Evolutionary conservation across 1,139 yeast genomes (phyloP), one percentile per base, ranked within the genome.

Genomic region (Nematodospora anomalae): DNA sequence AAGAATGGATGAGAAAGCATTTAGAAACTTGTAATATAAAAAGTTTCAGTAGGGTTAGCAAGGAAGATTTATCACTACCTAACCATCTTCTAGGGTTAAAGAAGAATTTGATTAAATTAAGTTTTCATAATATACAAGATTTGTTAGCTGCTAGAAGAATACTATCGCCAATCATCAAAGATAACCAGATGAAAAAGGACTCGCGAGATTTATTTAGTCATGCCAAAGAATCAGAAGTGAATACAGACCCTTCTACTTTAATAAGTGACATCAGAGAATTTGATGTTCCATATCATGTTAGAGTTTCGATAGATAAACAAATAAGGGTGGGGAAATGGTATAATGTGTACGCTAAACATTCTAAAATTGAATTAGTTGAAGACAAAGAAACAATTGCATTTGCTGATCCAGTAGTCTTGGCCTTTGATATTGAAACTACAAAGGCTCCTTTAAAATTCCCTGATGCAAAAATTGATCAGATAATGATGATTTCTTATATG

Each of bases 401-500:
- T 63, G 96, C 98, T 4, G 98, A 94, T 57, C 98, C 98, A 0
- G 97, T 94, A 8, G 92, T 94, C 4, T 62, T 94, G 55, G 98
- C 98, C 1, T 94, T 87, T 56, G 99, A 94, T 74, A 94, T 94
- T 38, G 99, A 94, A 68, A 94, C 99, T 1, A 89, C 97, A 4
- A 94, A 94, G 58, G 89, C 95, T 12, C 97, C 98, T 1, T 73
- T 94, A 41, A 94, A 94, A 56, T 94, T 94, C 49, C 99, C 99
- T 0, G 98, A 88, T 53, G 77, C 97, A 4, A 71, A 84, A 14
- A 71, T 85, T n/a, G 99, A 94, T 64, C 95, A 88, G 60, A 76
- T 94, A 31, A 94, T 94, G 97, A 94, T 94, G 98, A 92, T 94
- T 40, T 94, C 98, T 2, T 94, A 94, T 60, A 94, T 94, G 98